These are phyloP conservation scores for Albugo laibachii DNA, from an alignment of 352 stramenopile species.

Conservation along the genomic window DNA sequence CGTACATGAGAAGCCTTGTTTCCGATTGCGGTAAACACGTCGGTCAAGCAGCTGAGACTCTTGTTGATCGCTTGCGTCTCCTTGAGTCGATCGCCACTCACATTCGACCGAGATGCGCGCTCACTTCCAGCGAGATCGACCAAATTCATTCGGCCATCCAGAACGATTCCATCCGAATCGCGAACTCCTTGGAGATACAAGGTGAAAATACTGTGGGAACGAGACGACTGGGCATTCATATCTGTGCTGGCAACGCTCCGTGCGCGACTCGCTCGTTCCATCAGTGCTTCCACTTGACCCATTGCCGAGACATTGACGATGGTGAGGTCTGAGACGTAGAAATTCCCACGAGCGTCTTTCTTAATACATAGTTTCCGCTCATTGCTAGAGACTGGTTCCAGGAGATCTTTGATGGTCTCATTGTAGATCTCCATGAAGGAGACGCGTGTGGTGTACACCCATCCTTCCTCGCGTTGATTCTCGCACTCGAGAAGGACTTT, in stretches of 20 bases:
- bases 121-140: constrained; percentile 57
- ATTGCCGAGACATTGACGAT: constrained; percentile 26
- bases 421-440: constrained; percentile 99
- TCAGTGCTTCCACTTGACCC: constrained; percentile 47
- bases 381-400: constrained; percentile 81
- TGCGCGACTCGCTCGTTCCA: constrained; percentile 46
- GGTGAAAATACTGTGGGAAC: constrained; percentile 67
- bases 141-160: constrained; percentile 57
- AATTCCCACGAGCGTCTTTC: constrained; percentile 39
- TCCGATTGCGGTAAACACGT: constrained; percentile 59
- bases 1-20: constrained; percentile 72
- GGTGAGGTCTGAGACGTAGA: constrained; percentile 43
- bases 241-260: constrained; percentile 81
- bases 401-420: constrained; percentile 92
- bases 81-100: constrained; percentile 33
- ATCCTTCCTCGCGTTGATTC: constrained; percentile 55
- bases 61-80: constrained; percentile 66
- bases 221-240: constrained; percentile 81
- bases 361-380: constrained; percentile 59
- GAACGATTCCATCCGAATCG: constrained; percentile 13
- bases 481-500: constrained; percentile 78
- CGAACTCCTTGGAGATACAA: constrained; percentile 28
- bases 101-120: constrained; percentile 35
- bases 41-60: constrained; percentile 51
- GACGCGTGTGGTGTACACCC: constrained; percentile 90